A percentile compares a stretch with the other conserved stretches of the same genome.
phyloP scores from a whole-genome alignment of 129 eudicot species.

The Solidago caesia region DNA sequence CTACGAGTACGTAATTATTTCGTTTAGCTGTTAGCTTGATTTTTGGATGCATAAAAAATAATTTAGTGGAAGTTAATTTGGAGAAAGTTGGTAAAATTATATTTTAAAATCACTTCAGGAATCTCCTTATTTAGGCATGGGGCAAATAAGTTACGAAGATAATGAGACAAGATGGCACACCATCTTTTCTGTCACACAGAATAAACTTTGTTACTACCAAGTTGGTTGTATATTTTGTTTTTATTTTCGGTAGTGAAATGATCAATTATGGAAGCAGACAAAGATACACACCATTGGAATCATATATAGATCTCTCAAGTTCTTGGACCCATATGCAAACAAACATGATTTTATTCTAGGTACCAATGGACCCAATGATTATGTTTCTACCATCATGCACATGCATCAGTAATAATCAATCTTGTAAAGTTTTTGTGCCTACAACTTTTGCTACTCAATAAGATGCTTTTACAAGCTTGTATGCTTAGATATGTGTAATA shows the following conservation, averaged over 20 bases:
- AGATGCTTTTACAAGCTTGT: no score
- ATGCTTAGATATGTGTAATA: no score
- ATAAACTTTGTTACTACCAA: conserved; percentile 10
- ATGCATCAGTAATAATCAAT: neutral
- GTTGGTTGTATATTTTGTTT: conserved; percentile 16
- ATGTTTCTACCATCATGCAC: conserved; percentile 10
- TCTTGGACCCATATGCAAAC: conserved; percentile 33
- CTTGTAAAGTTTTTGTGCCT: neutral
- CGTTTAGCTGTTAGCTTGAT: neutral
- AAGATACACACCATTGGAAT: conserved; percentile 24
- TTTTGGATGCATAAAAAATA: conserved; percentile 9
- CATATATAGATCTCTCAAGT: neutral
- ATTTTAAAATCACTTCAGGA: conserved; percentile 8
- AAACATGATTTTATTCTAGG: conserved; percentile 35
- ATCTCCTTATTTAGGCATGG: conserved; percentile 12
- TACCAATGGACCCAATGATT: neutral
- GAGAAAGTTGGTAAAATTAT: neutral
- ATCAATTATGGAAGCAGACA: conserved; percentile 30
- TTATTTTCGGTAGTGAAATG: conserved; percentile 27
- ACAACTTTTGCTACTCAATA: no score
- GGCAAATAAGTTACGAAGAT: conserved; percentile 16
- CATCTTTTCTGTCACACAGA: conserved; percentile 12
- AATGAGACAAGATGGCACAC: conserved; percentile 21
- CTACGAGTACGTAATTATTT: neutral
- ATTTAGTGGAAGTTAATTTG: neutral